Conservation (phyloP, 2,329 filamentous ascomycete species). For the Trichoderma sp. region DNA sequence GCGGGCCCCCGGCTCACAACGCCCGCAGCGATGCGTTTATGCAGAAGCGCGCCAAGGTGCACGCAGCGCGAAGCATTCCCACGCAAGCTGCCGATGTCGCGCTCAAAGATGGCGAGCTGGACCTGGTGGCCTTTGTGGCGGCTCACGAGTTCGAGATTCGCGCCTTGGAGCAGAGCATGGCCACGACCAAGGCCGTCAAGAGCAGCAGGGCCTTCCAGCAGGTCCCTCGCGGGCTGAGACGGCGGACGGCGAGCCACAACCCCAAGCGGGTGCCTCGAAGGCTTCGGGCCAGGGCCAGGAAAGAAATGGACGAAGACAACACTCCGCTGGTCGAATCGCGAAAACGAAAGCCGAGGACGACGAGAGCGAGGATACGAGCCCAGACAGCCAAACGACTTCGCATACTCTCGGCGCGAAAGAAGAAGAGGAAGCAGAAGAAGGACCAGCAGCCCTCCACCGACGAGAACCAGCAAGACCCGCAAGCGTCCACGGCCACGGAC, state of each 20-base stretch:
- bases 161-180: conserved; percentile 80
- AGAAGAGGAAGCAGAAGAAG: conserved; percentile 45
- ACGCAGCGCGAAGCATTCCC: conserved; percentile 53
- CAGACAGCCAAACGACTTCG: conserved; percentile 75
- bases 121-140: conserved; percentile 80
- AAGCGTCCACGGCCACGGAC: conserved; percentile 24
- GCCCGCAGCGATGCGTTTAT: conserved; percentile 35
- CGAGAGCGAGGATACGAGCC: conserved; percentile 64
- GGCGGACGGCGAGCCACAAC: conserved; percentile 93
- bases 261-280: conserved; percentile 83
- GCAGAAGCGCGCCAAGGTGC: conserved; percentile 51
- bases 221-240: conserved; percentile 79
- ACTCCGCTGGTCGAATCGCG: conserved; percentile 75
- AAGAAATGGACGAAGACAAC: conserved; percentile 85
- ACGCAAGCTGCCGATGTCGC: conserved; percentile 55
- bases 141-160: conserved; percentile 88
- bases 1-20: conserved; percentile 33
- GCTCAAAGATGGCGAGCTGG: conserved; percentile 73
- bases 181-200: conserved; percentile 64
- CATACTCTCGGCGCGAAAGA: conserved; percentile 61
- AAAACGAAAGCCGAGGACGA: conserved; percentile 62
- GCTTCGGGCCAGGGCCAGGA: conserved; percentile 67
- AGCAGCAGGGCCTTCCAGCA: conserved; percentile 83
- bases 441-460: conserved; percentile 32
- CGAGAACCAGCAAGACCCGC: not conserved